A percentile compares a stretch with the other conserved stretches of the same genome.
Conservation (phyloP, 2,329 filamentous ascomycete species). For the Colletotrichum sp. region DNA sequence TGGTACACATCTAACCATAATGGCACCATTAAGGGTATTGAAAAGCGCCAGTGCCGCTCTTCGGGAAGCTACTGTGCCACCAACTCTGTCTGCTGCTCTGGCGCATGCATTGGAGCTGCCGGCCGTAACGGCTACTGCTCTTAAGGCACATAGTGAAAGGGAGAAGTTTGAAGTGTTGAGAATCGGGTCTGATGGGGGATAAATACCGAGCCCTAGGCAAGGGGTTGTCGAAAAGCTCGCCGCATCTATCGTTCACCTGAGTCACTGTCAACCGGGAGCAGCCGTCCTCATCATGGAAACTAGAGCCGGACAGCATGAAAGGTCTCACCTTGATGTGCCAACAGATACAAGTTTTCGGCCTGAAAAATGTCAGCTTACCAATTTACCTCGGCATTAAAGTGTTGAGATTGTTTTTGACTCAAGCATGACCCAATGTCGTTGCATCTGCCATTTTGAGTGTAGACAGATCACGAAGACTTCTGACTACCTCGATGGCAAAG, state of each 20-base stretch:
- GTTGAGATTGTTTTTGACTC: not conserved
- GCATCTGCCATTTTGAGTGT: not conserved
- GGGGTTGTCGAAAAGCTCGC: not conserved
- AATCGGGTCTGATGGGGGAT: not conserved
- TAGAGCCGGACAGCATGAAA: not conserved
- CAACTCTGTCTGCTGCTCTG: not conserved
- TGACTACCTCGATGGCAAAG: not conserved
- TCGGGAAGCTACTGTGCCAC: not conserved
- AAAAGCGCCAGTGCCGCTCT: not conserved
- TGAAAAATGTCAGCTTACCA: not conserved
- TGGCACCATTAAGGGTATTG: not conserved
- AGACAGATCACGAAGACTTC: not conserved
- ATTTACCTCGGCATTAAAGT: not conserved
- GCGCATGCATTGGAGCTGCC: not conserved
- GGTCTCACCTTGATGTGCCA: not conserved
- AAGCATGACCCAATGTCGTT: not conserved
- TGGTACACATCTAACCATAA: accelerated
- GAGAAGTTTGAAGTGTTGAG: accelerated
- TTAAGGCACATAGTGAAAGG: not conserved
- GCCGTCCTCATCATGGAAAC: not conserved
- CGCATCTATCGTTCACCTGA: not conserved
- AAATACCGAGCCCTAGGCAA: not conserved
- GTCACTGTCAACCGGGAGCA: not conserved
- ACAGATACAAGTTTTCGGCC: not conserved
- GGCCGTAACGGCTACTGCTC: not conserved